These are phyloP conservation scores for Russula virescens DNA, from an alignment of 768 basidiomycete species.

Conservation along the genomic window DNA sequence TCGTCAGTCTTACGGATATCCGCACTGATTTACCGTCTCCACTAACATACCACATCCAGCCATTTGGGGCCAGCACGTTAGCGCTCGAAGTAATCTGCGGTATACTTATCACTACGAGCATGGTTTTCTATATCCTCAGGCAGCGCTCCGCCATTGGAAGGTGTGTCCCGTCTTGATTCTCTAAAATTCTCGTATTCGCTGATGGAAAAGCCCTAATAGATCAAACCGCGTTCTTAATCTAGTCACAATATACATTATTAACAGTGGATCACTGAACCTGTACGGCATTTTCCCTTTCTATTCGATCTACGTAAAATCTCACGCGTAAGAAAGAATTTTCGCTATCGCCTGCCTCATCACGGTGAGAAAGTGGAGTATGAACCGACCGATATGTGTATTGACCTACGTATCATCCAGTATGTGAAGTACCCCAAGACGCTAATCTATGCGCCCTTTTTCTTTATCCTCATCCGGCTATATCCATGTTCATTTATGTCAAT, in stretches of 20 bases:
- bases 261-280: conserved; percentile 15
- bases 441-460: conserved; percentile 17
- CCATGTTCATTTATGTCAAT: conserved; percentile 15
- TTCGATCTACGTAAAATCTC: background rate
- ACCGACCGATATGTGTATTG: background rate
- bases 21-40: background rate
- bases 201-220: background rate
- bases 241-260: conserved; percentile 7
- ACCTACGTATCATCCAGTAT: background rate
- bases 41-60: conserved; percentile 1
- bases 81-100: conserved; percentile 10
- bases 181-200: background rate
- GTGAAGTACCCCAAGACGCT: conserved; percentile 6
- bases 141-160: conserved; percentile 5
- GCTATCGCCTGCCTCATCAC: conserved; percentile 7
- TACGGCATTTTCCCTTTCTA: background rate
- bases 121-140: conserved; percentile 15
- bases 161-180: background rate
- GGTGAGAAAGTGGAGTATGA: background rate
- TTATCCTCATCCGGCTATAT: conserved; percentile 11
- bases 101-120: conserved; percentile 6
- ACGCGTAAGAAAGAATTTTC: conserved; percentile 1
- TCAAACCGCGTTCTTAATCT: conserved; percentile 7
- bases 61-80: conserved; percentile 2
- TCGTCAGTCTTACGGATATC: background rate